A percentile compares a stretch with the other conserved stretches of the same genome.
phyloP scores from a whole-genome alignment of 345 rosid genomes.

The Trapa incisa region DNA sequence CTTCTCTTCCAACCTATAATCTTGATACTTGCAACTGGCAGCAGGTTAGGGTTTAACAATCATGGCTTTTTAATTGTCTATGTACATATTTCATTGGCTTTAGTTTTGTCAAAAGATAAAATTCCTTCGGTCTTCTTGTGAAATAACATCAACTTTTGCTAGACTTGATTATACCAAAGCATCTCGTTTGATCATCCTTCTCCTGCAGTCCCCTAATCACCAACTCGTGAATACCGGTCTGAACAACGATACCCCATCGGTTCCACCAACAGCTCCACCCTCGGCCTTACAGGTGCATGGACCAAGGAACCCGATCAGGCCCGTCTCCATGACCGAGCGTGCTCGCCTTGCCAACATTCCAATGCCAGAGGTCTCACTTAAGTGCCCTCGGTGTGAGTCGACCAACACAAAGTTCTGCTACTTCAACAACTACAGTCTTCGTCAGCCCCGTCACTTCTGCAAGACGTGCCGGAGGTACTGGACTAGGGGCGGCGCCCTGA shows the following conservation, averaged over 20 bases:
- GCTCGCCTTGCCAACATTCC: conserved; percentile 40
- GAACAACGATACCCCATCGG: conserved; percentile 13
- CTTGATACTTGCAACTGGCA: conserved; percentile 98
- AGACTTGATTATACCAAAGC: background rate
- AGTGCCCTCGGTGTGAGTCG: conserved; percentile 22
- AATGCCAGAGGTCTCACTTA: conserved; percentile 29
- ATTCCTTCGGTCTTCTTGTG: background rate
- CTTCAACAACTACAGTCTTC: conserved; percentile 41
- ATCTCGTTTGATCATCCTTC: background rate
- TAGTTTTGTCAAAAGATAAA: background rate
- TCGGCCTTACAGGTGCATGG: conserved; percentile 27
- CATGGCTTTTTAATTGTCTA: background rate
- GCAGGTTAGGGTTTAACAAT: conserved; percentile 8
- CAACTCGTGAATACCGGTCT: background rate
- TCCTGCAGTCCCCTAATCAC: background rate
- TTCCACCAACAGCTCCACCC: conserved; percentile 31
- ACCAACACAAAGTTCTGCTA: conserved; percentile 42
- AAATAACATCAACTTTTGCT: conserved; percentile 1
- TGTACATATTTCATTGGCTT: background rate
- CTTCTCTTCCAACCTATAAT: conserved; percentile 70
- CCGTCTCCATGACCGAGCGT: conserved; percentile 78
- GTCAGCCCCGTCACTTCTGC: conserved; percentile 46
- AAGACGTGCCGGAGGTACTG: conserved; percentile 49
- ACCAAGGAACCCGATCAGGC: conserved; percentile 11
- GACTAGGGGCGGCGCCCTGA: conserved; percentile 90